Conservation (phyloP, 2,329 filamentous ascomycete genomes). For the Microcyclospora pomicola region DNA sequence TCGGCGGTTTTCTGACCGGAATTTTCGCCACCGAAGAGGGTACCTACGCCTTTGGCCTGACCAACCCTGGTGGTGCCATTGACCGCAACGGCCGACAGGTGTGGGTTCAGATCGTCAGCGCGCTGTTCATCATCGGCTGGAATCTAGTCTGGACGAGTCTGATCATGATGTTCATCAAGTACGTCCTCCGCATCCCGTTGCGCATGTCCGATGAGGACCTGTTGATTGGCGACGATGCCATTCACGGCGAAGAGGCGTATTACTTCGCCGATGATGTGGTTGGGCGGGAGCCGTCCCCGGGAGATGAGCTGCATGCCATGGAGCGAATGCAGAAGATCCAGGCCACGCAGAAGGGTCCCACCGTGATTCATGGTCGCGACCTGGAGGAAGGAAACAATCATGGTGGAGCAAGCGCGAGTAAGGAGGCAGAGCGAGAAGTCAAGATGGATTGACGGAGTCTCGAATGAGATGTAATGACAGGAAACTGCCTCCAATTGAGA, state of each 20-base stretch:
- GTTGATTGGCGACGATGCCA: conserved; percentile 33
- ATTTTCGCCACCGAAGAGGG: conserved; percentile 36
- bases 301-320: conserved; percentile 1
- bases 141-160: conserved; percentile 38
- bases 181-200: conserved; percentile 34
- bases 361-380: no score
- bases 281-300: conserved; percentile 7
- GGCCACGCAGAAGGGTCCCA: neutral
- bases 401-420: no score
- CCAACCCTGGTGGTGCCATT: conserved; percentile 35
- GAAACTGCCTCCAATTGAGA: no score
- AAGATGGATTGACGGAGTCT: no score
- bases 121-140: conserved; percentile 37
- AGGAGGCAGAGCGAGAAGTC: no score
- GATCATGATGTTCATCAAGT: conserved; percentile 39
- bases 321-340: conserved; percentile 1
- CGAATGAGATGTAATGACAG: no score
- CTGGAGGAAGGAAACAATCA: no score
- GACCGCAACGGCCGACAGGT: conserved; percentile 39
- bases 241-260: conserved; percentile 36
- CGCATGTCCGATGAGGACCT: conserved; percentile 35
- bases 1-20: conserved; percentile 34
- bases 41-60: conserved; percentile 32
- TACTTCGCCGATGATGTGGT: conserved; percentile 14
- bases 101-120: conserved; percentile 37